A percentile compares a stretch with the other conserved stretches of the same genome.
Evolutionary conservation across 2,329 filamentous ascomycete genomes (phyloP).

Genomic region (Colletotrichum salicis): DNA sequence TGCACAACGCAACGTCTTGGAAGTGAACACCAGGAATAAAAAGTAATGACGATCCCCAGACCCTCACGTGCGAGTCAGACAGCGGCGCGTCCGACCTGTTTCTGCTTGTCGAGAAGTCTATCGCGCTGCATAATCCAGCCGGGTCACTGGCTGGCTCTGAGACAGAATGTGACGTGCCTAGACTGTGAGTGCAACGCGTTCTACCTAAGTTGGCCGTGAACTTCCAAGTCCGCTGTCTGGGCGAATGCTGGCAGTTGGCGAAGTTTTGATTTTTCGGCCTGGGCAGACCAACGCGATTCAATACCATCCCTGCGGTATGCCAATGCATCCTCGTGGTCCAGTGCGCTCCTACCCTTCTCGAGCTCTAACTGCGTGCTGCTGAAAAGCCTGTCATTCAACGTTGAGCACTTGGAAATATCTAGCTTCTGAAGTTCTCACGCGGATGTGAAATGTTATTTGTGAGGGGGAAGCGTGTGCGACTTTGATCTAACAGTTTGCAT

Average conservation of each 20-base stretch:
- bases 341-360: background rate
- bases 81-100: conserved; percentile 7
- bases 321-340: background rate
- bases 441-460: no score
- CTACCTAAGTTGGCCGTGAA: background rate
- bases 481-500: background rate
- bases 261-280: background rate
- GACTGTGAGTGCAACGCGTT: background rate
- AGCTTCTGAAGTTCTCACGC: no score
- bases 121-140: background rate
- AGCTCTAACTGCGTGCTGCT: no score
- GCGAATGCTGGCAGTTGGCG: background rate
- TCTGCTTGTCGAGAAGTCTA: background rate
- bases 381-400: no score
- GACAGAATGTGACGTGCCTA: no score
- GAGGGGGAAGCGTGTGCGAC: background rate
- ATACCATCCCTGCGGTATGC: background rate
- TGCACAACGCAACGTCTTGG: conserved; percentile 1
- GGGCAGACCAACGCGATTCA: background rate
- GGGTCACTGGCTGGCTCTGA: background rate
- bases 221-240: background rate
- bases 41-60: conserved; percentile 25
- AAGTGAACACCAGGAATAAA: conserved; percentile 4
- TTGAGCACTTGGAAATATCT: no score
- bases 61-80: conserved; percentile 31